These are phyloP conservation scores for Reticulascus tulasneorum DNA, from an alignment of 2,329 filamentous ascomycete species.

Conservation along the genomic window DNA sequence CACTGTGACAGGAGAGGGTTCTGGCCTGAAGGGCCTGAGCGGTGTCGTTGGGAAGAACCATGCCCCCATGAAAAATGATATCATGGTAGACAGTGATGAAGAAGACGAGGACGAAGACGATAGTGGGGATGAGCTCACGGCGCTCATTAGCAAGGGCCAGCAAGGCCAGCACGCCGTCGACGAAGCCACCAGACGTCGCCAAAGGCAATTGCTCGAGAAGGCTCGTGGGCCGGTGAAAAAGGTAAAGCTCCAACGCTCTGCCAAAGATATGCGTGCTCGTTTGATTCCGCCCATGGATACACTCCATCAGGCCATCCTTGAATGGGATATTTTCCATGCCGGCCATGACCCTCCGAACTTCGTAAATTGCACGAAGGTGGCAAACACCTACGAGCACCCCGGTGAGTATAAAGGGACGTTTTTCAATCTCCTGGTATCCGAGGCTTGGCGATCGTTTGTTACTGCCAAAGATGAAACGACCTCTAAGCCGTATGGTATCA, in stretches of 20 bases:
- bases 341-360: constrained; percentile 74
- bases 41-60: constrained; percentile 76
- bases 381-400: constrained; percentile 72
- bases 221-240: constrained; percentile 77
- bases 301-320: constrained; percentile 79
- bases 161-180: constrained; percentile 45
- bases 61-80: constrained; percentile 68
- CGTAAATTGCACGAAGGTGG: constrained; percentile 66
- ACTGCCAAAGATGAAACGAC: constrained; percentile 83
- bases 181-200: constrained; percentile 41
- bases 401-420: constrained; percentile 84
- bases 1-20: constrained; percentile 69
- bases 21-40: constrained; percentile 66
- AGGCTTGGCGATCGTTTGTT: constrained; percentile 94
- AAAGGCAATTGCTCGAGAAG: constrained; percentile 48
- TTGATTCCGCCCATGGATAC: constrained; percentile 83
- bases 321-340: constrained; percentile 92
- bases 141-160: constrained; percentile 43
- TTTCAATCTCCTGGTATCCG: constrained; percentile 81
- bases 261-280: constrained; percentile 91
- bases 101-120: constrained; percentile 56
- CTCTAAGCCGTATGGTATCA: constrained; percentile 79
- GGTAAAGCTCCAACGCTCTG: constrained; percentile 71
- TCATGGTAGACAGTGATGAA: constrained; percentile 82
- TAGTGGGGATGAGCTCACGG: constrained; percentile 50